Evolutionary conservation across 1,284 basidiomycete species (phyloP).

Genomic region (Thelephora terrestris): DNA sequence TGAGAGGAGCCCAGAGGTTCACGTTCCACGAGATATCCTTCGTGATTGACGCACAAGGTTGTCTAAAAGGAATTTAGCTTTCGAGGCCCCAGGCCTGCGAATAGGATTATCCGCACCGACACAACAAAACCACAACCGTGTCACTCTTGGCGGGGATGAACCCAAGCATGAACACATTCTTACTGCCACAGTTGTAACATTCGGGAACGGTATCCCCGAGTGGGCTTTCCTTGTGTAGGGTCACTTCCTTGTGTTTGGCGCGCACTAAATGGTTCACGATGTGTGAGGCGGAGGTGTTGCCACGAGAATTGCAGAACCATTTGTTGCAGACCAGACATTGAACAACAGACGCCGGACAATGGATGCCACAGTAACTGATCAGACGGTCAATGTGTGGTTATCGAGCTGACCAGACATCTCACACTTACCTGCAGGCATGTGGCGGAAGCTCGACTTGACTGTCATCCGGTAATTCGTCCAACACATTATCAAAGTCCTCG

Average conservation of each 20-base stretch:
- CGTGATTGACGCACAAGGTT: slow-evolving; percentile 95
- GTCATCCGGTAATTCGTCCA: slow-evolving; percentile 85
- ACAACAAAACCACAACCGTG: slow-evolving; percentile 96
- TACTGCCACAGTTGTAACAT: slow-evolving; percentile 99
- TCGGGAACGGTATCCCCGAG: slow-evolving; percentile 97
- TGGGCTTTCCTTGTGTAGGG: slow-evolving; percentile 89
- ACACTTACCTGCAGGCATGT: slow-evolving; percentile 86
- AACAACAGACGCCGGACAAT: slow-evolving; percentile 94
- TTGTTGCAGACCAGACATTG: slow-evolving; percentile 94
- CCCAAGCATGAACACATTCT: slow-evolving; percentile 98
- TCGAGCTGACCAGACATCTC: slow-evolving; percentile 3
- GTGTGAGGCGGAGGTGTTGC: slow-evolving; percentile 95
- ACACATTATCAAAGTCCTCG: slow-evolving; percentile 77
- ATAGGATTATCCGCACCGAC: slow-evolving; percentile 52
- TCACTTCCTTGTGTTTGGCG: slow-evolving; percentile 98
- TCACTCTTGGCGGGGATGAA: slow-evolving; percentile 99
- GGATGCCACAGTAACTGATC: slow-evolving; percentile 93
- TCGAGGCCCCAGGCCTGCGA: neutral
- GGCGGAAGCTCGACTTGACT: slow-evolving; percentile 74
- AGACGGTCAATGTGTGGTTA: slow-evolving; percentile 2
- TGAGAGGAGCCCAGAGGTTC: slow-evolving; percentile 94
- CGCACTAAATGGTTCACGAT: slow-evolving; percentile 99
- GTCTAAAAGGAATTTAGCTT: slow-evolving; percentile 35
- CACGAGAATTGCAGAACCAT: slow-evolving; percentile 99
- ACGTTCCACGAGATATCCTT: slow-evolving; percentile 99